These are phyloP conservation scores for Clitoria ternatea DNA, from an alignment of 306 rosid genomes.

Conservation along the genomic window DNA sequence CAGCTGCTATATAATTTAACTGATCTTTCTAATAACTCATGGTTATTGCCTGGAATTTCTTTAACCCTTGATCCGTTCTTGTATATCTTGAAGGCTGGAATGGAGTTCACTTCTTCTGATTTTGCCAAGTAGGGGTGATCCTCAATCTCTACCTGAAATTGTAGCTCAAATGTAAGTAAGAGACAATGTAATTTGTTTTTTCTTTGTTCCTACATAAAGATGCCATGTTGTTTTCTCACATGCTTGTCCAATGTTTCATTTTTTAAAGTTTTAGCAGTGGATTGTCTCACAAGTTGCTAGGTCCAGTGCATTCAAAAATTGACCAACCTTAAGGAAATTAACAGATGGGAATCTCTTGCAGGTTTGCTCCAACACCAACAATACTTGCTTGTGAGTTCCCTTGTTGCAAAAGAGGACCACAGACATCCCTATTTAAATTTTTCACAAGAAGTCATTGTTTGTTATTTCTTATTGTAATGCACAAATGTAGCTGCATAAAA, in stretches of 20 bases:
- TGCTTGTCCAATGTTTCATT: neutral
- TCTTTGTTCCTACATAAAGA: neutral
- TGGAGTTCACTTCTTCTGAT: constrained; percentile 63
- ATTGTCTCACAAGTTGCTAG: neutral
- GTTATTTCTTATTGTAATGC: neutral
- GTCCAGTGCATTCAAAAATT: neutral
- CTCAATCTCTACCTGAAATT: constrained; percentile 79
- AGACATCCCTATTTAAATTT: constrained; percentile 63
- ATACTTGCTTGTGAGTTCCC: constrained; percentile 48
- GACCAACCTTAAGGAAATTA: constrained; percentile 82
- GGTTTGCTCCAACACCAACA: constrained; percentile 67
- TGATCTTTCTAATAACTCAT: constrained; percentile 64
- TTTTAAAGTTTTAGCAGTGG: neutral
- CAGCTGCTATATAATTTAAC: constrained; percentile 73
- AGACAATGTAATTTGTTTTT: neutral
- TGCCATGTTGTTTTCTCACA: neutral
- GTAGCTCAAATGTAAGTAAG: neutral
- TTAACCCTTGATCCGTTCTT: constrained; percentile 83
- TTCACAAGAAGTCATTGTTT: neutral
- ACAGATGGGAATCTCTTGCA: constrained; percentile 85
- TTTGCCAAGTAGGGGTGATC: constrained; percentile 82
- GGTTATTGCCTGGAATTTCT: constrained; percentile 66
- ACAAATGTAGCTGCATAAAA: neutral
- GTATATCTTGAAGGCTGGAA: constrained; percentile 88
- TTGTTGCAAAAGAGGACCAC: constrained; percentile 84